phyloP scores from a whole-genome alignment of 306 rosid genomes.

The Cicer cuneatum region DNA sequence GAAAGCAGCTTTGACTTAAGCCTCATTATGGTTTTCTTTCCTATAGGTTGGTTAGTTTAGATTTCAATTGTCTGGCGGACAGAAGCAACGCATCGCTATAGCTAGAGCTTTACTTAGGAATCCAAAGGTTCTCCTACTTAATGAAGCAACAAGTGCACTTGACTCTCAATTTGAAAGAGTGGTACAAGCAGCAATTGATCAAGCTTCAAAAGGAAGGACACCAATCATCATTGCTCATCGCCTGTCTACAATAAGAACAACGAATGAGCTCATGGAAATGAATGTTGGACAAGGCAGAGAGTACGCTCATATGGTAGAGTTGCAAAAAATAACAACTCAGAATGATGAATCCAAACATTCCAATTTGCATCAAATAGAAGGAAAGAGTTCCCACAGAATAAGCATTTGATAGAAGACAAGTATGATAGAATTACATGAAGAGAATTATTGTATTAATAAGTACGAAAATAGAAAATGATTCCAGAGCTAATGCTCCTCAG shows the following conservation, averaged over 20 bases:
- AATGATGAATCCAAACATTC: conserved; percentile 51
- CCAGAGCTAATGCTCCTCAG: no score
- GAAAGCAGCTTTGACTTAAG: conserved; percentile 26
- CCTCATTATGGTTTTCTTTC: conserved; percentile 2
- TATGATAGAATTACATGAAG: no score
- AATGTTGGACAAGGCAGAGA: conserved; percentile 66
- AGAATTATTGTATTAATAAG: no score
- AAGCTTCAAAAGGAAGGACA: conserved; percentile 87
- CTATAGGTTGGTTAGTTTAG: conserved; percentile 84
- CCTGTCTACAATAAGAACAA: conserved; percentile 65
- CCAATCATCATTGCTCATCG: conserved; percentile 82
- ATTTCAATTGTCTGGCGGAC: conserved; percentile 84
- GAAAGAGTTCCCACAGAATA: conserved; percentile 53
- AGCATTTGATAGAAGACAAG: no score
- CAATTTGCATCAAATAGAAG: conserved; percentile 52
- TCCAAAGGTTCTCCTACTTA: conserved; percentile 82
- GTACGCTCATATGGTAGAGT: conserved; percentile 73
- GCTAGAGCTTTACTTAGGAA: conserved; percentile 86
- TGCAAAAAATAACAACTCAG: conserved; percentile 65
- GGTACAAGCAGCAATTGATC: conserved; percentile 87
- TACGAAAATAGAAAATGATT: no score
- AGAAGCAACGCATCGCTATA: conserved; percentile 85
- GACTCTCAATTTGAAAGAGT: conserved; percentile 82
- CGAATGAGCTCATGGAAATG: conserved; percentile 65
- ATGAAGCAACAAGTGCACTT: conserved; percentile 89